A percentile compares a stretch with the other conserved stretches of the same genome.
Conservation (phyloP, 2,329 filamentous ascomycete species). For the Colletotrichum graminicola region DNA sequence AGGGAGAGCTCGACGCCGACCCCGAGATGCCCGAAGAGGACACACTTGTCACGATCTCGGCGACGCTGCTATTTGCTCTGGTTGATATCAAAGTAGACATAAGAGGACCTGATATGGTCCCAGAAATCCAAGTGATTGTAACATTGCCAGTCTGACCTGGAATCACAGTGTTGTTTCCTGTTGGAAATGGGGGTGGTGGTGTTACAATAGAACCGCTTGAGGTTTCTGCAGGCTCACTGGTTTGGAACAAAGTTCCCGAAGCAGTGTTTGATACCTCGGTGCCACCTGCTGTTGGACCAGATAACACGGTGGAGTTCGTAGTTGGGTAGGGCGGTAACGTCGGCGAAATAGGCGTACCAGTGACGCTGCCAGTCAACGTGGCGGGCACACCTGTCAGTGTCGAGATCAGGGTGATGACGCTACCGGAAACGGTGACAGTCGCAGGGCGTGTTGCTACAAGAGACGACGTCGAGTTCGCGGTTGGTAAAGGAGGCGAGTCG, state of each 20-base stretch:
- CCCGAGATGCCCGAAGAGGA: neutral
- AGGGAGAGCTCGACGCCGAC: neutral
- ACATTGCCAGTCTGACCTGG: conserved; percentile 19
- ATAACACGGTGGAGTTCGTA: conserved; percentile 13
- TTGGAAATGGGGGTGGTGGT: conserved; percentile 5
- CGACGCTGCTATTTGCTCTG: conserved; percentile 2
- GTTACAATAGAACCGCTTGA: neutral
- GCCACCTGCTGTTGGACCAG: conserved; percentile 15
- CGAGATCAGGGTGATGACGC: neutral
- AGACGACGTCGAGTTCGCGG: conserved; percentile 12
- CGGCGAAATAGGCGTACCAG: neutral
- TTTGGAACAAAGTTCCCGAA: conserved; percentile 21
- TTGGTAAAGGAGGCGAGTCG: conserved; percentile 1
- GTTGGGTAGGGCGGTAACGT: conserved; percentile 19
- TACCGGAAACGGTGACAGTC: neutral
- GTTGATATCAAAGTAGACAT: conserved; percentile 13
- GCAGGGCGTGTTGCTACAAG: neutral
- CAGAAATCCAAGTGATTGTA: conserved; percentile 8
- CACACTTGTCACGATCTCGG: neutral
- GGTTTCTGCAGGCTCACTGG: conserved; percentile 20
- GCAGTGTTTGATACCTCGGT: neutral
- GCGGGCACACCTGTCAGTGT: neutral
- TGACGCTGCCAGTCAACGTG: neutral
- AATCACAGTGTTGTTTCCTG: conserved; percentile 10
- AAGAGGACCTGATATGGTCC: neutral